Conservation (phyloP, 768 basidiomycete genomes). For the Agrocybe pediades region DNA sequence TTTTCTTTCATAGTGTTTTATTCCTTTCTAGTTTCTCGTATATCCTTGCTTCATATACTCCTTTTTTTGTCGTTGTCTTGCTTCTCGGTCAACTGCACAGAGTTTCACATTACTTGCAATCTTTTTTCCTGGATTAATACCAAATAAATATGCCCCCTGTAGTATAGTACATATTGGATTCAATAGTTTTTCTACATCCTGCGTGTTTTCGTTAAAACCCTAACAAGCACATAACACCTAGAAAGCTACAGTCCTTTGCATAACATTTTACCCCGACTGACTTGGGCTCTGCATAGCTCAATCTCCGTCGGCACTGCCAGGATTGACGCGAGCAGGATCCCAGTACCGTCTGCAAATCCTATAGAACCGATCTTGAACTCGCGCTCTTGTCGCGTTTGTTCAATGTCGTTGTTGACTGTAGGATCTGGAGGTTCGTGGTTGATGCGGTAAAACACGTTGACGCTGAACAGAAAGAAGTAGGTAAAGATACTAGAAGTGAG, state of each 20-base stretch:
- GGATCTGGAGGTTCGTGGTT: constrained; percentile 69
- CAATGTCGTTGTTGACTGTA: constrained; percentile 46
- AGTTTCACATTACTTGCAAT: too few relatives aligned
- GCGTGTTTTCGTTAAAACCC: too few relatives aligned
- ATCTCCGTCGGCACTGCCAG: constrained; percentile 77
- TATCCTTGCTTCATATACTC: neutral
- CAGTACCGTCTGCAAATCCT: constrained; percentile 81
- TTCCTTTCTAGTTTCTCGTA: constrained; percentile 1
- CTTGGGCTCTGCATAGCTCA: constrained; percentile 73
- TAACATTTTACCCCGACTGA: constrained; percentile 65
- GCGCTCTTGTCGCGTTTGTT: constrained; percentile 70
- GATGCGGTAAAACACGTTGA: constrained; percentile 84
- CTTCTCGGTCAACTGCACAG: too few relatives aligned
- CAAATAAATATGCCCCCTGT: too few relatives aligned
- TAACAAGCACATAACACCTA: neutral
- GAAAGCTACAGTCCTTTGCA: constrained; percentile 61
- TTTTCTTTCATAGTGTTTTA: too few relatives aligned
- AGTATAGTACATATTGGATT: too few relatives aligned
- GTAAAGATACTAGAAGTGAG: neutral
- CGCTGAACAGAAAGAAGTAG: constrained; percentile 43
- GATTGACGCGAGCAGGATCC: constrained; percentile 66
- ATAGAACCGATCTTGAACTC: constrained; percentile 93
- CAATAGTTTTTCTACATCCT: too few relatives aligned
- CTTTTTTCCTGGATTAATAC: too few relatives aligned
- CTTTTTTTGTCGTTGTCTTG: neutral